Conservation (phyloP, 345 rosid genomes). For the Corchorus olitorius region DNA sequence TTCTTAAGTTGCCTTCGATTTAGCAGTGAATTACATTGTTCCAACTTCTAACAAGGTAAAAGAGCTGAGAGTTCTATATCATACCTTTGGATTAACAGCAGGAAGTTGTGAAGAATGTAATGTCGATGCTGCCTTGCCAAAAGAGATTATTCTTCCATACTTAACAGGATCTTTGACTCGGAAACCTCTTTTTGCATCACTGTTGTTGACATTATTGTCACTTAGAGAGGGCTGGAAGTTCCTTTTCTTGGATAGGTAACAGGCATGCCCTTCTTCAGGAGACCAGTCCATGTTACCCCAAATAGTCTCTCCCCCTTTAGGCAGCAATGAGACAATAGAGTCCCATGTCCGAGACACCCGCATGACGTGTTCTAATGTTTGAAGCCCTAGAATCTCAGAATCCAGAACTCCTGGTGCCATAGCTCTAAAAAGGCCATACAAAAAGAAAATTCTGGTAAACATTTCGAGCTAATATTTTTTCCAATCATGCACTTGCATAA, state of each 20-base stretch:
- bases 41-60: background rate
- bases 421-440: slow-evolving; percentile 39
- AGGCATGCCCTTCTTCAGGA: slow-evolving; percentile 54
- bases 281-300: slow-evolving; percentile 74
- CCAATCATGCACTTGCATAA: background rate
- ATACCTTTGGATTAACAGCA: slow-evolving; percentile 42
- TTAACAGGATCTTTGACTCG: slow-evolving; percentile 40
- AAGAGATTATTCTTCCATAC: slow-evolving; percentile 69
- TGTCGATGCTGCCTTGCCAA: slow-evolving; percentile 51
- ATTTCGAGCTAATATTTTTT: slow-evolving; percentile 1
- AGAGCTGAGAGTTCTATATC: background rate
- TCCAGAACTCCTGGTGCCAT: slow-evolving; percentile 54
- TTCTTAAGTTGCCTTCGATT: background rate
- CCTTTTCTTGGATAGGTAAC: slow-evolving; percentile 42
- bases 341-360: slow-evolving; percentile 76
- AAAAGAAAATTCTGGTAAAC: slow-evolving; percentile 9
- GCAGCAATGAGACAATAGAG: slow-evolving; percentile 61
- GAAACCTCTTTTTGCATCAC: slow-evolving; percentile 32
- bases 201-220: slow-evolving; percentile 35
- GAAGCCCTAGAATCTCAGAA: slow-evolving; percentile 55
- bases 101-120: slow-evolving; percentile 52
- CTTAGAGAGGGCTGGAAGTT: slow-evolving; percentile 18
- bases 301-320: slow-evolving; percentile 78
- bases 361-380: slow-evolving; percentile 60
- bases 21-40: background rate